A percentile compares a stretch with the other conserved stretches of the same genome.
Evolutionary conservation across 2,329 filamentous ascomycete genomes (phyloP).

Genomic region (Monilinia polystroma): DNA sequence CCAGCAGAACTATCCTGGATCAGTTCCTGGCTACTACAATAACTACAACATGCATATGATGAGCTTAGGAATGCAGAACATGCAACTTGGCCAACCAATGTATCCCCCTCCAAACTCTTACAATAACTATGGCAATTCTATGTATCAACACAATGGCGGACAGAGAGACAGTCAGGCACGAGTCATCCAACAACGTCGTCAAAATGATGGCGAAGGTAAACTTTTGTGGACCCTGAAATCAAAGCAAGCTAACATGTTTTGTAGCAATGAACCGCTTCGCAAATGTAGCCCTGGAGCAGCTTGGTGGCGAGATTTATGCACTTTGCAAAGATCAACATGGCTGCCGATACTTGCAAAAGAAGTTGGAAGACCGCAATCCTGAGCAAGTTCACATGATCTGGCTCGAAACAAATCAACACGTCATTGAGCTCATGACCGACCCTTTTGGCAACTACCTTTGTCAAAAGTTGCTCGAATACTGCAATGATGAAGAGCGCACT

Average conservation of each 20-base stretch:
- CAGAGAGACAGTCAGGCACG: constrained; percentile 73
- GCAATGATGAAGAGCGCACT: constrained; percentile 92
- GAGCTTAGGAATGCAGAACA: constrained; percentile 65
- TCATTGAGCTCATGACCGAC: constrained; percentile 97
- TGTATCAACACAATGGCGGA: constrained; percentile 44
- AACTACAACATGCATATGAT: constrained; percentile 58
- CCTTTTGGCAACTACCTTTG: constrained; percentile 99
- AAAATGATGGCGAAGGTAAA: constrained; percentile 70
- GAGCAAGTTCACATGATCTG: constrained; percentile 92
- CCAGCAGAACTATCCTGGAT: constrained; percentile 34
- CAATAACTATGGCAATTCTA: constrained; percentile 39
- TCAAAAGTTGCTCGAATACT: constrained; percentile 95
- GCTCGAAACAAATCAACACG: constrained; percentile 86
- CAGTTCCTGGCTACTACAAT: constrained; percentile 40
- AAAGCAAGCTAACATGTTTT: constrained; percentile 26
- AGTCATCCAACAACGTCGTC: constrained; percentile 72
- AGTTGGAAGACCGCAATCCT: constrained; percentile 83
- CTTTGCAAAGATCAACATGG: constrained; percentile 98
- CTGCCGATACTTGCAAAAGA: constrained; percentile 94
- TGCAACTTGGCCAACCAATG: constrained; percentile 55
- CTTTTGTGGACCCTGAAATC: background rate
- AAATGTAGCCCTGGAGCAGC: constrained; percentile 77
- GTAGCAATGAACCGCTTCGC: constrained; percentile 75
- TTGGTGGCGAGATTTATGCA: constrained; percentile 79
- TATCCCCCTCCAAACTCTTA: constrained; percentile 58